Evolutionary conservation across 768 basidiomycete genomes (phyloP).

Genomic region (Phanerodontia chrysosporium): DNA sequence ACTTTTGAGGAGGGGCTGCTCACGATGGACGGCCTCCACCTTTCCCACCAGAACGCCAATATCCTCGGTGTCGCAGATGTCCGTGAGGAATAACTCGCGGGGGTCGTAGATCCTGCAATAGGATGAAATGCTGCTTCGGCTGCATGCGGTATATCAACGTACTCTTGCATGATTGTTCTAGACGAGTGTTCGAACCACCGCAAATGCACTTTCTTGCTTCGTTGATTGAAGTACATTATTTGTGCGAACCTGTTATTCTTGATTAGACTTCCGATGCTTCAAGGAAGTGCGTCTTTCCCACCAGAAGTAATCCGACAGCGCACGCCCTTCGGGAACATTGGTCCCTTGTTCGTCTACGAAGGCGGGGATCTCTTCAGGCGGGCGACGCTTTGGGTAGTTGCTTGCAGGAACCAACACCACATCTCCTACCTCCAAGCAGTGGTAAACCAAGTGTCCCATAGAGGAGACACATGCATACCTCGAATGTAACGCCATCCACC

Average conservation of each 20-base stretch:
- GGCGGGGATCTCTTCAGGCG: constrained; percentile 31
- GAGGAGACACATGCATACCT: constrained; percentile 9
- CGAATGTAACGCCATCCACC: constrained; percentile 41
- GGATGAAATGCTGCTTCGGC: not conserved
- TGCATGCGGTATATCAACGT: not conserved
- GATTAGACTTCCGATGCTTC: no score
- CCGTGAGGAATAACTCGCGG: constrained; percentile 61
- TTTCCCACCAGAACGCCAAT: constrained; percentile 44
- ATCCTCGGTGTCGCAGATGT: constrained; percentile 45
- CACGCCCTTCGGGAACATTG: constrained; percentile 31
- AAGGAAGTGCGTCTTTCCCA: constrained; percentile 25
- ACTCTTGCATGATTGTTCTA: constrained; percentile 53
- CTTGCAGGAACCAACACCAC: constrained; percentile 49
- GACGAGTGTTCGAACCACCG: constrained; percentile 76
- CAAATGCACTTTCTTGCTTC: constrained; percentile 47
- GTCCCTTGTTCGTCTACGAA: constrained; percentile 21
- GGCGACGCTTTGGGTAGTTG: constrained; percentile 23
- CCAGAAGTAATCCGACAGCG: constrained; percentile 64
- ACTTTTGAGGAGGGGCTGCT: constrained; percentile 15
- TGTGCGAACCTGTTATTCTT: constrained; percentile 56
- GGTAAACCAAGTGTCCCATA: not conserved
- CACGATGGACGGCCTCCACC: constrained; percentile 36
- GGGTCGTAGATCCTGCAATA: constrained; percentile 39
- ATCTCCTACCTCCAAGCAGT: constrained; percentile 51
- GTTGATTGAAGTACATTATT: constrained; percentile 49